A percentile compares a stretch with the other conserved stretches of the same genome.
These are phyloP conservation scores for Dictyostelium brefeldianum DNA, from an alignment of 78 protist species.

Conservation along the genomic window DNA sequence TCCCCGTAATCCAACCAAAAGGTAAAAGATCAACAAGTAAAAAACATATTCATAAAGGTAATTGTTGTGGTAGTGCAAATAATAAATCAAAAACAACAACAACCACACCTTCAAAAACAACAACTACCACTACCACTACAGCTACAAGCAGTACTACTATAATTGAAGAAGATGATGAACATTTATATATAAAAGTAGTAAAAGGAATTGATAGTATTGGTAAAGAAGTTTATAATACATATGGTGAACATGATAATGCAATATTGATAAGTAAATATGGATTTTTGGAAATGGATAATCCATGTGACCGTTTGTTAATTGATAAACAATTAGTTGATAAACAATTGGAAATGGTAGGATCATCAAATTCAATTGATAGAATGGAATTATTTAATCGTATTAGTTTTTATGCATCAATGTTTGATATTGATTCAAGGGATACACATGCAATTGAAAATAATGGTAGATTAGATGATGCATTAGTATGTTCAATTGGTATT, in stretches of 20 bases:
- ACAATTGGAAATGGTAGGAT: not conserved
- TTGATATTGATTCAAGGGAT: constrained; percentile 56
- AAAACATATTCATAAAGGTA: constrained; percentile 7
- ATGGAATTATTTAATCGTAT: constrained; percentile 19
- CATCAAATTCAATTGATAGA: not conserved
- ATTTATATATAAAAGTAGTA: constrained; percentile 43
- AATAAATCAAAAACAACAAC: not conserved
- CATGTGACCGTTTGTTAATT: constrained; percentile 47
- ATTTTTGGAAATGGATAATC: constrained; percentile 75
- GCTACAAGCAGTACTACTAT: not conserved
- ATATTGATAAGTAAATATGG: constrained; percentile 62
- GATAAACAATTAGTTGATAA: constrained; percentile 20
- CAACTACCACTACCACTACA: not conserved
- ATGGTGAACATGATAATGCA: constrained; percentile 72
- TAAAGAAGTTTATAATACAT: constrained; percentile 69
- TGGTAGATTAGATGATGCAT: constrained; percentile 59
- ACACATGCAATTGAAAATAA: constrained; percentile 19
- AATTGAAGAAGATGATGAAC: constrained; percentile 43
- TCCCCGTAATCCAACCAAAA: not conserved
- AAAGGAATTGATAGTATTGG: not conserved
- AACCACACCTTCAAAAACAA: not conserved
- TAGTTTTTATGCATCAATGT: constrained; percentile 32
- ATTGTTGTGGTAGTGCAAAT: not conserved
- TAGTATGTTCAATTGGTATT: constrained; percentile 28
- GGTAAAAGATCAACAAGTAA: not conserved